A percentile compares a stretch with the other conserved stretches of the same genome.
Evolutionary conservation across 768 basidiomycete species (phyloP).

Genomic region (Xerocomus brunneocitrinus): DNA sequence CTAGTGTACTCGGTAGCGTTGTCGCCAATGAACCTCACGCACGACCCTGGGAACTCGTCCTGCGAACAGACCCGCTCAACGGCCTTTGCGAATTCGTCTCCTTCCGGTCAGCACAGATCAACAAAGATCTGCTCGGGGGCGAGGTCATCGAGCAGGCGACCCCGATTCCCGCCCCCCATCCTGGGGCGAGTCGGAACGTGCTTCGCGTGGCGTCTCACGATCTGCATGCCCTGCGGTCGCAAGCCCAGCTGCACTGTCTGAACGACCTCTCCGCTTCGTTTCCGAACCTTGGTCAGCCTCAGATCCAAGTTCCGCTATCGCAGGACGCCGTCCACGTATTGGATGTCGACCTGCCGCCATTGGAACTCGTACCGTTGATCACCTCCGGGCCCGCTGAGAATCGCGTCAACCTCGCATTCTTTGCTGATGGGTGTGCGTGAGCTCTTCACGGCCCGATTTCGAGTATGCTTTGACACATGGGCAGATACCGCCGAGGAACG

Average conservation of each 20-base stretch:
- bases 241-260: slow-evolving; percentile 20
- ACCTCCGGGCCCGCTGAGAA: slow-evolving; percentile 60
- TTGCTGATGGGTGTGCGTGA: slow-evolving; percentile 70
- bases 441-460: not conserved
- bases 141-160: slow-evolving; percentile 10
- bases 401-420: slow-evolving; percentile 72
- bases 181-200: slow-evolving; percentile 5
- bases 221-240: slow-evolving; percentile 9
- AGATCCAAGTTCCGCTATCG: slow-evolving; percentile 11
- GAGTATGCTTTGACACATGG: not conserved
- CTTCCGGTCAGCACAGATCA: slow-evolving; percentile 15
- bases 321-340: not conserved
- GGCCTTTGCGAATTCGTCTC: slow-evolving; percentile 17
- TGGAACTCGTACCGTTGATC: slow-evolving; percentile 54
- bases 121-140: slow-evolving; percentile 16
- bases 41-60: slow-evolving; percentile 57
- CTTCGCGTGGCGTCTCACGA: slow-evolving; percentile 22
- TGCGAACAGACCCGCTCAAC: slow-evolving; percentile 16
- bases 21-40: slow-evolving; percentile 49
- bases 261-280: slow-evolving; percentile 18
- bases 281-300: not conserved
- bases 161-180: slow-evolving; percentile 9
- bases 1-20: slow-evolving; percentile 3
- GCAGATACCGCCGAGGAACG: slow-evolving; percentile 55
- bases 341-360: slow-evolving; percentile 33